Base-by-base conservation (phyloP, 2,329 filamentous ascomycete genomes). In the Penicillium glabrum region DNA sequence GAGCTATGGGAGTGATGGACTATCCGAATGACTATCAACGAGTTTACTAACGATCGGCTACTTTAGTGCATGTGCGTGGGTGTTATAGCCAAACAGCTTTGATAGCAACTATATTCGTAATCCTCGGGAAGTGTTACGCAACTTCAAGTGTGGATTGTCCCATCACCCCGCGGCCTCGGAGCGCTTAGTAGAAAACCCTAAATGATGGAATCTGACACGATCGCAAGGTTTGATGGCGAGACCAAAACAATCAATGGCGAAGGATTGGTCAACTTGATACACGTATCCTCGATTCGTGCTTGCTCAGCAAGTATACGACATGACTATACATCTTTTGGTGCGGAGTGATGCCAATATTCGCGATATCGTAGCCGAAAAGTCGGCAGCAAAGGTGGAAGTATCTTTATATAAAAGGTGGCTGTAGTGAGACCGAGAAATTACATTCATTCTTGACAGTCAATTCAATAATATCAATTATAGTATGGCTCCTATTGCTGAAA, bases 121-220 rank as follows among this genome's bases (percentile, higher is more conserved):
- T 19, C n/a, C n/a, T 9, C 9, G 16, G 35, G n/a, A 19, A n/a
- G 11, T 44, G 44, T 61, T 60, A 54, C 60, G 55, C 44, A 56
- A 63, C 47, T 41, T 39, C 26, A 27, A 39, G 5, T 27, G 7
- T 23, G 33, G 7, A 54, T 58, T 54, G 29, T 29, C 23, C 47
- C 46, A 58, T 60, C 27, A 43, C 56, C 56, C 52, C 48, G 35
- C 54, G 52, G 45, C 29, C 11, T n/a, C 6, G 31, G 46, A 29
- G 31, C 19, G 26, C 8, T 23, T 24, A 23, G n/a, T 21, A 19
- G 9, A 27, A 24, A n/a, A 27, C 39, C 50, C 23, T 44, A 31
- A 31, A 58, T 58, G 56, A 51, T 44, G 56, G 51, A 16, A 59
- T 60, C 50, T 65, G 27, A 56, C 55, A 57, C 39, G 45, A 65